Base-by-base conservation (phyloP, 768 basidiomycete species). In the Glaciozyma antarctica region DNA sequence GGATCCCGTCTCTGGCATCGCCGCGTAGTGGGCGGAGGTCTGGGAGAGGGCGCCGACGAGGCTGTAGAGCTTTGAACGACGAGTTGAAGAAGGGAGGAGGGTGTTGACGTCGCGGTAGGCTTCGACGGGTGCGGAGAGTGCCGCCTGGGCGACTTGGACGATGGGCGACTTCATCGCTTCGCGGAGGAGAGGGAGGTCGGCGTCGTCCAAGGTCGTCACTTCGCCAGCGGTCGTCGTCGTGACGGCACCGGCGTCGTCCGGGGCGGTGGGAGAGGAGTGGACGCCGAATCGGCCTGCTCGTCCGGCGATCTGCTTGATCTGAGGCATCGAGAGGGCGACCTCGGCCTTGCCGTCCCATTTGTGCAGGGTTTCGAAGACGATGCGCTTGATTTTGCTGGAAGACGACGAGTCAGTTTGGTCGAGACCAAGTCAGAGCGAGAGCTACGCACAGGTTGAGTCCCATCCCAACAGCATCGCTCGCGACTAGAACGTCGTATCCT, bases 401-500 rank as follows among this genome's bases (percentile, higher is more conserved):
- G 47, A 34, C n/a, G 48, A 47, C 19, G 24, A 0, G 45, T 26
- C 56, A 47, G 44, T 41, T 30, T 12, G 17, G 19, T 6, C 17
- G 32, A 26, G 38, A 64, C 5, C 32, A 32, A 9, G 32, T 32
- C 32, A 48, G 54, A 55, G 6, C 0, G 51, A 60, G n/a, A 26
- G 34, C 21, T 24, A 6, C 88, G 52, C 75, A 97, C 95, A 99
- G 77, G 74, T 99, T 98, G 26, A 99, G 81, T 0, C 95, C 95
- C 91, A 99, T 93, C 2, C 95, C 92, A 57, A 97, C 86, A 0
- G 92, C 91, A 73, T 99, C 95, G 71, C 88, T 92, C 2, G 90
- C 94, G 22, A 98, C 84, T 49, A 99, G 81, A 3, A 98, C 86
- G 71, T 94, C 88, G 72, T 88, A 88, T 2, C 84, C 86, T n/a